Evolutionary conservation across 176 grass and related monocot genomes (phyloP).

Genomic region (Ensete ventricosum): DNA sequence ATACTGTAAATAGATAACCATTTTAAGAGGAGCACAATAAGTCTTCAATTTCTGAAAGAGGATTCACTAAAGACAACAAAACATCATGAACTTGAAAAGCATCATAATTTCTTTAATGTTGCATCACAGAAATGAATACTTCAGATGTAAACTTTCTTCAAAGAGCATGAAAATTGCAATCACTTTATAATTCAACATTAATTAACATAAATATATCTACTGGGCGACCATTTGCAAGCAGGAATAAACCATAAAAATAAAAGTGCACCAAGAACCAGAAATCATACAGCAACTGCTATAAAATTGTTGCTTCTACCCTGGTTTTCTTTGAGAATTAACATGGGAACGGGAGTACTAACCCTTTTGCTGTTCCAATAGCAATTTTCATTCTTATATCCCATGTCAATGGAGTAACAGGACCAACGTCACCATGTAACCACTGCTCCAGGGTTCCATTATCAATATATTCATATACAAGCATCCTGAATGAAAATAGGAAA

Average conservation of each 20-base stretch:
- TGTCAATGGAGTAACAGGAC: slow-evolving; percentile 42
- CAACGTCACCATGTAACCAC: slow-evolving; percentile 81
- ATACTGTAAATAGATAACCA: slow-evolving; percentile 36
- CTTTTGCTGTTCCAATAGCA: slow-evolving; percentile 92
- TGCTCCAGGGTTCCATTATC: slow-evolving; percentile 95
- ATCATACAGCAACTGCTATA: background rate
- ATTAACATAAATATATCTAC: no score
- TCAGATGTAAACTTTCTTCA: no score
- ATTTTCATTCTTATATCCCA: slow-evolving; percentile 84
- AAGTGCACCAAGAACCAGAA: background rate
- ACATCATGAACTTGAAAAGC: no score
- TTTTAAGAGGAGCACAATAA: background rate
- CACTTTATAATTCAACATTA: no score
- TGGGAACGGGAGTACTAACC: slow-evolving; percentile 31
- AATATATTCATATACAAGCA: slow-evolving; percentile 96
- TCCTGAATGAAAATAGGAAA: slow-evolving; percentile 39
- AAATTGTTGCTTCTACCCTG: no score
- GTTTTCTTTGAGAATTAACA: no score
- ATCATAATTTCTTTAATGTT: no score
- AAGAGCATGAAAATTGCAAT: no score
- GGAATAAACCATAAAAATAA: background rate
- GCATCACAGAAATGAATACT: no score
- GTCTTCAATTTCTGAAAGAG: background rate
- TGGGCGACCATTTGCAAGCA: background rate
- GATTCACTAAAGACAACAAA: no score